Base-by-base conservation (phyloP, 805 yeast species). In the Maudiozyma barnettii region DNA sequence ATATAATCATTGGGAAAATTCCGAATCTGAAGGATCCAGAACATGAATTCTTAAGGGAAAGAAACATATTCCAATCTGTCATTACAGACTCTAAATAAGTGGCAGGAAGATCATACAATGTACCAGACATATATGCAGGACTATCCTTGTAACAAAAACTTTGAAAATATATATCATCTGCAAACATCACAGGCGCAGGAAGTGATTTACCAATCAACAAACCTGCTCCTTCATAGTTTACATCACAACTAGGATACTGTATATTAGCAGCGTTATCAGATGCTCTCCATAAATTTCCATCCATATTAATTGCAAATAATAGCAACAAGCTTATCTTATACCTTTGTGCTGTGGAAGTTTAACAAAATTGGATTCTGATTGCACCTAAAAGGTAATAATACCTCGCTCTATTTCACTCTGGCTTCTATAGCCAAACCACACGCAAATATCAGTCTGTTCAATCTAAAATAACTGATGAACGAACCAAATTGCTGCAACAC, bases 1-100 rank as follows among this genome's bases (percentile, higher is more conserved):
- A 74, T 57, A 80, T 79, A 1, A 83, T 66, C 36, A 81, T 71
- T 0, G 89, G 80, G 49, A 76, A 82, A 16, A 82, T 70, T 43
- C 83, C 73, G 58, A 75, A 76, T 18, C 72, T 63, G 62, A 76
- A 82, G 2, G 71, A 54, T 1, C 81, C 79, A 5, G 65, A 61
- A 50, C 63, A 57, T 3, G 59, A 54, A 21, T 61, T 63, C 16
- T 57, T 48, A 5, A 38, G 43, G 2, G 45, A 47, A 1, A 75
- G 62, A 53, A 64, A 80, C 13, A 50, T 49, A 1, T 55, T 19
- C 90, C 90, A 84, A 22, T 78, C 74, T 2, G 55, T 47, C 3
- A 51, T 54, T 14, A 77, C 69, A 1, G 69, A 26, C 1, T 56
- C 48, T n/a, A 57, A 44, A 41, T 57, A 60, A 7, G 83, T 83